Base-by-base conservation (phyloP, 371 early-diverging fungal species). In the Rhizopus arrhizus region DNA sequence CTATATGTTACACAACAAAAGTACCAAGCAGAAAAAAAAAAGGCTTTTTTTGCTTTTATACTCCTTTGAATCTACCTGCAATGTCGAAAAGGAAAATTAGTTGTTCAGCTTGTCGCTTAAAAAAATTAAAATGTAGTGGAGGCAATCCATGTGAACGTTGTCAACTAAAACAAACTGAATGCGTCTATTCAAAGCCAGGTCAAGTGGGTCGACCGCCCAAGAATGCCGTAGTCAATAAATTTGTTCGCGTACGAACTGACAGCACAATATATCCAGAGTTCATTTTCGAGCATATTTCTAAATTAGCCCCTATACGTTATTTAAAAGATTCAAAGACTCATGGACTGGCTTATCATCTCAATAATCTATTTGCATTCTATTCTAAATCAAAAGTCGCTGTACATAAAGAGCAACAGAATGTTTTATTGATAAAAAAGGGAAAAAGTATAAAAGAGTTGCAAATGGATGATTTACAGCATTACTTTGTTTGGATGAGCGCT, bases 201-300 rank as follows among this genome's bases (percentile, higher is more conserved):
- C 49, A 63, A 16, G 66, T 66, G 16, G 73, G 73, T 31, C 60
- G 73, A 31, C 73, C 73, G 12, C 70, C 73, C 1, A 73, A 73
- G 41, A 73, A 73, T 32, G 73, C 70, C 22, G 67, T 73, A 13
- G 59, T 73, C 0, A 73, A 73, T 55, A 69, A 73, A 40, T 56
- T 73, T 12, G 67, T 69, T 1, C 35, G 60, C 9, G 15, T 48
- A 54, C 32, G 41, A 41, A 22, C 41, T 43, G 13, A 31, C 13
- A 48, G 42, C 6, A 11, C 22, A 29, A 35, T 28, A 41, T 61
- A 62, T 31, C 47, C 40, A 38, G 66, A 65, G 13, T 65, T 65
- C 6, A 65, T 69, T n/a, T 65, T 65, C 50, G 66, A 69, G 53
- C 57, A 69, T 38, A 9, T 53, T 2, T 45, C 53, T n/a, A 35